Conservation (phyloP, 2,329 filamentous ascomycete genomes). For the Botryotinia narcissicola region DNA sequence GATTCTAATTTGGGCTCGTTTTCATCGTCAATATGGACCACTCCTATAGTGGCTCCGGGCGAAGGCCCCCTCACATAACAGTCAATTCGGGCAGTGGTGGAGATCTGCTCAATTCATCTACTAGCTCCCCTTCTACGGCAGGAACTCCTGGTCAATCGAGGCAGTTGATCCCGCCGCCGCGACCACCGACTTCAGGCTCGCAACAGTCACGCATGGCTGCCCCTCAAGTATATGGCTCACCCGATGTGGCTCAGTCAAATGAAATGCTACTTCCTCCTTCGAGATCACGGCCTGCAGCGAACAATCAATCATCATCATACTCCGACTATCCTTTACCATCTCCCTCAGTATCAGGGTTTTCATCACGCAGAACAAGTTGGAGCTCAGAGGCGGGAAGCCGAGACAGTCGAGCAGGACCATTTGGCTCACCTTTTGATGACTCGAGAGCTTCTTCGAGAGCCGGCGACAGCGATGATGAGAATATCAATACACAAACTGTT, state of each 20-base stretch:
- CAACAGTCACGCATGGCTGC: slow-evolving; percentile 20
- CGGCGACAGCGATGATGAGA: slow-evolving; percentile 57
- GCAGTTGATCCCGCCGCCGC: slow-evolving; percentile 33
- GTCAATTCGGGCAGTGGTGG: slow-evolving; percentile 58
- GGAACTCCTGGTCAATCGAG: slow-evolving; percentile 35
- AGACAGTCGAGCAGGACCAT: slow-evolving; percentile 46
- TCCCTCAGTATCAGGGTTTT: slow-evolving; percentile 46
- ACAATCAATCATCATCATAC: slow-evolving; percentile 51
- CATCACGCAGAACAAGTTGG: slow-evolving; percentile 63
- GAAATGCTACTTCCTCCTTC: slow-evolving; percentile 51
- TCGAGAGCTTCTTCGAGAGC: slow-evolving; percentile 39
- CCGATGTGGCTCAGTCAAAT: slow-evolving; percentile 40
- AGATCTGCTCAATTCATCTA: slow-evolving; percentile 44
- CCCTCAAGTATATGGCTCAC: slow-evolving; percentile 32
- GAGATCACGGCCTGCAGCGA: slow-evolving; percentile 41
- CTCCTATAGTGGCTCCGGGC: slow-evolving; percentile 18
- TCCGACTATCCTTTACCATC: slow-evolving; percentile 40
- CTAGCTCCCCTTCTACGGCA: slow-evolving; percentile 38
- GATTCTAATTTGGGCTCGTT: background rate
- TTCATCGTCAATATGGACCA: slow-evolving; percentile 16
- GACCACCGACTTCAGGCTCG: slow-evolving; percentile 22
- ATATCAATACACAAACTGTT: slow-evolving; percentile 69
- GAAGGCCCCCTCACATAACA: slow-evolving; percentile 56
- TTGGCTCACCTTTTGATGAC: slow-evolving; percentile 41
- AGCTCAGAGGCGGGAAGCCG: slow-evolving; percentile 56